Base-by-base conservation (phyloP, 305 asterid genomes). In the Withania somnifera region DNA sequence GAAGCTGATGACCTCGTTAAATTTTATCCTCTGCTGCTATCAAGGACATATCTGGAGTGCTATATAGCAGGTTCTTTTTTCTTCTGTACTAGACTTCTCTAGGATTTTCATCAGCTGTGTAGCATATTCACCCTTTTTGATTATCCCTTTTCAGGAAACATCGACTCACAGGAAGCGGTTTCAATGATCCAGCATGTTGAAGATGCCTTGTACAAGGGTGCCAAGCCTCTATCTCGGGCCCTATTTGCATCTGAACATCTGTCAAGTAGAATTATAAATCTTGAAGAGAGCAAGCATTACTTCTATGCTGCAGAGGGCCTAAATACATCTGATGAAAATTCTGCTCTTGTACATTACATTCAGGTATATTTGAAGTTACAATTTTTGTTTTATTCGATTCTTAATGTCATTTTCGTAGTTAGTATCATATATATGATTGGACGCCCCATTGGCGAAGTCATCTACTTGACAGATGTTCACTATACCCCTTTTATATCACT, bases 291-390 rank as follows among this genome's bases (percentile, higher is more conserved):
- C 79, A 83, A 77, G 81, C 86, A 84, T 86, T 91, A 89, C 88
- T 86, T 89, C 85, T 91, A 91, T 84, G 83, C 89, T 84, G 84
- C 89, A 5, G 90, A 91, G 81, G 98, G 97, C 87, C 91, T 92
- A 63, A 97, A 97, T 93, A 92, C 97, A 52, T 92, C 91, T 88
- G 98, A 97, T 54, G 98, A 93, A 81, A 97, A 94, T 86, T 97
- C 98, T 81, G 93, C 98, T 81, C 95, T 97, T 80, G 81, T 94
- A 79, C 98, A 94, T 85, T 97, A 94, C 91, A 91, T 94, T 89
- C 99, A 94, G 97, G 99, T 96, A 88, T 8, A 56, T 20, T 42
- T 57, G 51, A 57, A 47, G 68, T 58, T 73, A 26, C 60, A 73
- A 26, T 60, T 73, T 2, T 67, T 67, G 17, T 45, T 24, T 73